Evolutionary conservation across 2,329 filamentous ascomycete species (phyloP), one percentile per base, ranked within the genome.

Genomic region (Sporothrix dimorphospora): DNA sequence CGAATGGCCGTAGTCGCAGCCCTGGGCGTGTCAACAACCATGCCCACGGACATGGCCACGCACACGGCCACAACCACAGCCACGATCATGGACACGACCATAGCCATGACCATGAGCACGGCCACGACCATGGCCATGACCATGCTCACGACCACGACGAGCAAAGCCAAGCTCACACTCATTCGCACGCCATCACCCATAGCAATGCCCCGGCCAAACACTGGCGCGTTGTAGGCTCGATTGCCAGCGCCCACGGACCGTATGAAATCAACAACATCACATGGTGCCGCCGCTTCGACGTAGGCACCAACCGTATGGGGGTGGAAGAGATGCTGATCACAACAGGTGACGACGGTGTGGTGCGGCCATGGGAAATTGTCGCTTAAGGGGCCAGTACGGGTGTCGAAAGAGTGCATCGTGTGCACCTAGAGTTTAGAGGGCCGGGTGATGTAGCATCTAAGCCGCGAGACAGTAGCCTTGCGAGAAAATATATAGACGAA

Each of bases 221-320:
- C 73, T 98, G 96, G 96, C 84, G 85, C 7, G 81, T 95, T 3
- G 78, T 97, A 19, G 88, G 89, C 0, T 87, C 88, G n/a, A 79
- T 92, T 1, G 85, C 91, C 65, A 91, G 90, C 45, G 93, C 91
- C 1, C 96, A 99, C 80, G 94, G 94, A 0, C 93, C 97, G 2
- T 98, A 95, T 78, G 96, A 99, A 82, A 87, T 98, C 75, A 99
- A 99, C 78, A 94, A 98, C 81, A 87, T 96, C 66, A 90, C 89
- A 1, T 99, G 96, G 96, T 94, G 94, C 75, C 88, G 87, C 76
- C 86, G 94, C 72, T 92, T 89, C 72, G 94, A 97, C 79, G 85
- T 85, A 67, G 90, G 83, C 0, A 81, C 82, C 1, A 86, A 86
- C 78, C 85, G 82, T 74, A 85, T 81, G 70, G 85, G 85, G 3